Conservation (phyloP, 768 basidiomycete genomes). For the Tricholoma saponaceum region DNA sequence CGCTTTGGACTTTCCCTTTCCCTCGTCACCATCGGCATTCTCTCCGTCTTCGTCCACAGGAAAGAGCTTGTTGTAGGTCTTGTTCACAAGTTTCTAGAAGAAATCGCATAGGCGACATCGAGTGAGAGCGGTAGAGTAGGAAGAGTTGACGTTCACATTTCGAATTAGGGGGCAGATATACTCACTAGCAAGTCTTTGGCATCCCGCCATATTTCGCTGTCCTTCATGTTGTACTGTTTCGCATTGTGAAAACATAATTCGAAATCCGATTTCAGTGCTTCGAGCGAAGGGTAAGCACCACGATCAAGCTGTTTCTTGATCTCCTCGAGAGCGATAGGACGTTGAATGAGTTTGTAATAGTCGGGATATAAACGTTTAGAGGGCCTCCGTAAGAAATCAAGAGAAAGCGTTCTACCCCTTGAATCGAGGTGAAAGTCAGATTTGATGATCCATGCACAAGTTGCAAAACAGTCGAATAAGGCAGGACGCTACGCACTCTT, state of each 20-base stretch:
- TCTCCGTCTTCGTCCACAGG: constrained; percentile 38
- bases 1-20: constrained; percentile 48
- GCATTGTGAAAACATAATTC: constrained; percentile 80
- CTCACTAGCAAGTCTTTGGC: constrained; percentile 79
- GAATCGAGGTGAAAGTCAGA: constrained; percentile 24
- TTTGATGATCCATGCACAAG: constrained; percentile 23
- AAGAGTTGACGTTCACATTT: neutral
- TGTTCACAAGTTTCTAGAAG: constrained; percentile 45
- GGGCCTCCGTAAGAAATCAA: constrained; percentile 66
- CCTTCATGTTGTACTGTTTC: constrained; percentile 77
- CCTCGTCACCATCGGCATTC: constrained; percentile 33
- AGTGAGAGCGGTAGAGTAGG: neutral
- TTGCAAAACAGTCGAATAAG: constrained; percentile 38
- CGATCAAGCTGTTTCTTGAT: constrained; percentile 77
- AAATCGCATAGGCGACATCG: neutral
- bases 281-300: constrained; percentile 55
- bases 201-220: constrained; percentile 75
- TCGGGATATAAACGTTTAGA: constrained; percentile 76
- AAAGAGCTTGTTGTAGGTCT: constrained; percentile 43
- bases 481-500: constrained; percentile 73
- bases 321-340: constrained; percentile 84
- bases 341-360: constrained; percentile 77
- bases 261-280: constrained; percentile 65
- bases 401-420: constrained; percentile 62
- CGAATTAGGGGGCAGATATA: constrained; percentile 8